Base-by-base conservation (phyloP, 768 basidiomycete species). In the Russula olivacea region DNA sequence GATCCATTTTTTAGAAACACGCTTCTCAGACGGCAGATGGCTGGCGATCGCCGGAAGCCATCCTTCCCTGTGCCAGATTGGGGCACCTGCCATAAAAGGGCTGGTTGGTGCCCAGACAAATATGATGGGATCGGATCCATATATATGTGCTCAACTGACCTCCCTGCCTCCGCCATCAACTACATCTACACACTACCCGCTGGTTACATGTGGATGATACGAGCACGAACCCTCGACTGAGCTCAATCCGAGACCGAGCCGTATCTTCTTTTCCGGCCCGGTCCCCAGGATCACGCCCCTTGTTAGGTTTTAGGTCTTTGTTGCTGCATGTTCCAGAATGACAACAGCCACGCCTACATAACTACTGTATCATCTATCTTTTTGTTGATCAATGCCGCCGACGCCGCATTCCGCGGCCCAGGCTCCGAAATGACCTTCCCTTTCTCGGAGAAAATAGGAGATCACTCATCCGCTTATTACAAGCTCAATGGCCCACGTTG, bases 31-130 rank as follows among this genome's bases (percentile, higher is more conserved):
- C 21, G 47, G 40, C 54, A 21, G 19, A 55, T 59, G 58, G 52
- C 30, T n/a, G 53, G 63, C 58, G 63, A 60, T 64, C 63, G 58
- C 63, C 63, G 63, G 63, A 64, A 50, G 32, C 53, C 43, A 54
- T 55, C 38, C 30, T 45, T 53, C 40, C 56, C 40, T 28, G 25
- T 55, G 21, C 61, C 61, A 32, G 34, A 63, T 63, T 54, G 45
- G 57, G 62, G 17, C 19, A 32, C 43, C 12, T 59, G 28, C 62
- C 62, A 54, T 59, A 63, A 59, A 40, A 21, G 57, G 62, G 10
- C 23, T 10, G n/a, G 28, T 49, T 23, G 10, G 25, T 63, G 61
- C 32, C 43, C 32, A 54, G 19, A 51, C 41, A 30, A 30, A 12
- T 50, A 15, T 59, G 32, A 48, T 55, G 38, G 51, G 60, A 61